Base-by-base conservation (phyloP, 257 asterid species). In the Solanum verrucosum region DNA sequence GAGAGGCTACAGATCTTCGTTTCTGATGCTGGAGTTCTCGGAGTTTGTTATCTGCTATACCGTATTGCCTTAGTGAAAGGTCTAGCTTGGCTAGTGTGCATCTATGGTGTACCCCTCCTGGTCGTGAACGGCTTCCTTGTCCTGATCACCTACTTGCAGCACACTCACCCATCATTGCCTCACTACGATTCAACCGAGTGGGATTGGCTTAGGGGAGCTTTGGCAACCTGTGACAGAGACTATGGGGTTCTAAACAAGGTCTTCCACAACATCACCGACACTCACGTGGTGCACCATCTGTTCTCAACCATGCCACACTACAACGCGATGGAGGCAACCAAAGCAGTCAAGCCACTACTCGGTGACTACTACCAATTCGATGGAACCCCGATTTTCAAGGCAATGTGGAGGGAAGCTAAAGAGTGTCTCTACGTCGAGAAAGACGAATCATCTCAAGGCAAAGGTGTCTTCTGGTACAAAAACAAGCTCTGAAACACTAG, bases 131-230 rank as follows among this genome's bases (percentile, higher is more conserved):
- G 88, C 13, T 94, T 94, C 88, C 95, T 94, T 18, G 98, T 94
- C 67, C 52, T 93, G 87, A 93, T 94, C 90, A 94, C 98, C 1
- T 94, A 73, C 21, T 68, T 94, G 90, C 98, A 94, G 91, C 98
- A 94, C 91, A 93, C 98, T 11, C 96, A 94, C 84, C 95, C 96
- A 2, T 84, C 96, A 16, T 82, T 94, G 91, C 96, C 98, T 8
- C 96, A 93, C 79, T 94, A 93, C 23, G 95, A 94, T 59, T 91
- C 98, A 1, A 85, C 94, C 3, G 96, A 94, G 74, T 93, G 98
- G 96, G 96, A 93, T 71, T 94, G 98, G 98, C 93, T 94, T 40
- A 90, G 95, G 88, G 96, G 97, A 68, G 95, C 98, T n/a, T 87
- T 94, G 90, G 95, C 98, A 6, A 93, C 96, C 5, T 90, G 92